Base-by-base conservation (phyloP, 192 early-diverging fungal species). In the Phycomyces nitens region DNA sequence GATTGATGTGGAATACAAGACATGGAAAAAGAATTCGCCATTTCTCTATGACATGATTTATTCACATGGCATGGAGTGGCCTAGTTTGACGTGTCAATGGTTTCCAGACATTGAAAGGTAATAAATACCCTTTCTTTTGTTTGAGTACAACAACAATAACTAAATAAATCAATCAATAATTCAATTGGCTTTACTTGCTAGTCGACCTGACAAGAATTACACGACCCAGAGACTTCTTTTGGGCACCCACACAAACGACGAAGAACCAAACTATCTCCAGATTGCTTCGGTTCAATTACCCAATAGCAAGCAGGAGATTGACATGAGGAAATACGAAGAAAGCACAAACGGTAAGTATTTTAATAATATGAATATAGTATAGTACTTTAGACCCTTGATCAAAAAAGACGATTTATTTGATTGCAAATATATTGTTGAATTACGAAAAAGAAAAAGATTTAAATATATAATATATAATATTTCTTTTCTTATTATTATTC, bases 21-120 rank as follows among this genome's bases (percentile, higher is more conserved):
- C 94, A 62, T 99, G 97, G 97, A 99, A 99, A 72, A 99, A 99
- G 85, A 99, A 99, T 83, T 92, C 90, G 12, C 97, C 97, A 22
- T 99, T 99, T 71, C 88, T 99, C 27, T 99, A 99, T 76, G 97
- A 99, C 76, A 82, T 93, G 29, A 88, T 99, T 16, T 87, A 97
- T 24, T 97, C 95, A 20, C 94, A 99, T 66, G 94, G 95, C 20
- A 79, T 99, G 20, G 95, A 96, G 71, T 99, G 97, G 97, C 97
- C 97, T 9, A 92, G 92, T 39, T 80, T 99, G 55, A 99, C 97
- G 24, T 87, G 86, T 58, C 97, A 99, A 77, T 99, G 97, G 97
- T 85, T 97, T 64, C 95, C 94, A 2, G 97, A 99, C 70, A 85
- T 96, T 40, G 92, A 95, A 75, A 81, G 77, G 92, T 91, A 81